phyloP scores from a whole-genome alignment of 2,329 filamentous ascomycete genomes.

The Colletotrichum lindemuthianum region DNA sequence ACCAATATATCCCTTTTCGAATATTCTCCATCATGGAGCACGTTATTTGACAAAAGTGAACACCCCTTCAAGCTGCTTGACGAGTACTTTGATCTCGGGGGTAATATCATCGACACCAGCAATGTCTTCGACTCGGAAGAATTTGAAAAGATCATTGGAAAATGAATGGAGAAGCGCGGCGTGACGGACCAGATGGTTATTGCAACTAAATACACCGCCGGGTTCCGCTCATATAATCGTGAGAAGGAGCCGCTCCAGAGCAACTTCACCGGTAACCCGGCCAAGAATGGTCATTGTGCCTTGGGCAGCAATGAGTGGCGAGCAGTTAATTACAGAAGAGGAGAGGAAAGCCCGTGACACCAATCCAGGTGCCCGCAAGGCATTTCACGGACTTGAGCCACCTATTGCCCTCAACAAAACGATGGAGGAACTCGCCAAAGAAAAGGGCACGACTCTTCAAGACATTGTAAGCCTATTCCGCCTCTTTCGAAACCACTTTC shows the following conservation, averaged over 20 bases:
- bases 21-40: conserved; percentile 32
- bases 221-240: conserved; percentile 50
- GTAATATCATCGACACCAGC: conserved; percentile 75
- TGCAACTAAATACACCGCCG: conserved; percentile 65
- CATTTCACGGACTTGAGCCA: background rate
- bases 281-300: conserved; percentile 63
- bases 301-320: conserved; percentile 67
- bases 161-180: conserved; percentile 60
- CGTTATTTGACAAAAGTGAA: conserved; percentile 42
- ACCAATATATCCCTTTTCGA: conserved; percentile 25
- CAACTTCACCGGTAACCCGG: conserved; percentile 56
- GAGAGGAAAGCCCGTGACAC: conserved; percentile 42
- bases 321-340: conserved; percentile 55
- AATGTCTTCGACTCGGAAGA: conserved; percentile 67
- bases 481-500: background rate
- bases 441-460: conserved; percentile 18
- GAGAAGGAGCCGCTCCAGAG: conserved; percentile 49
- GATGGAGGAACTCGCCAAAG: conserved; percentile 29
- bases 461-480: background rate
- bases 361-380: background rate
- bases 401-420: conserved; percentile 12
- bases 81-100: conserved; percentile 63
- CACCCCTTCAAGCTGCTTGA: conserved; percentile 66
- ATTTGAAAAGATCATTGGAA: conserved; percentile 66
- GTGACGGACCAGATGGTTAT: conserved; percentile 64